These are phyloP conservation scores for Lentinula novae-zelandiae DNA, from an alignment of 1,284 basidiomycete species.

Conservation along the genomic window DNA sequence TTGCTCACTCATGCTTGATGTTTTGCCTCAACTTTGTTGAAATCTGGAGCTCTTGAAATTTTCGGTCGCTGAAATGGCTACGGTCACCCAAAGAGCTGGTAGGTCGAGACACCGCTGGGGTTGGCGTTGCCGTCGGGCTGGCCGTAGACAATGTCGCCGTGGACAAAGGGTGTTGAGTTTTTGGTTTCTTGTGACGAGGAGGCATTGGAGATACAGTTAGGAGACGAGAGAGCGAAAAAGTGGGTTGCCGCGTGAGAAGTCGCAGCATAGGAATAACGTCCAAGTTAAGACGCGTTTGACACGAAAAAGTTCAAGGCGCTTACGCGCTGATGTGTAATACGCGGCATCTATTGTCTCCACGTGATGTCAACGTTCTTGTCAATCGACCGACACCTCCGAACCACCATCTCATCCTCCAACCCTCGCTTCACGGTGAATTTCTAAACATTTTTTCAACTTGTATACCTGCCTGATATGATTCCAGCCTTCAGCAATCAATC, in stretches of 20 bases:
- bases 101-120: not conserved
- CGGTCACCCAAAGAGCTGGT: not conserved
- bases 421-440: not conserved
- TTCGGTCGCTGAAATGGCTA: constrained; percentile 8
- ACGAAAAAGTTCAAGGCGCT: not conserved
- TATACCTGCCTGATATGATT: not conserved
- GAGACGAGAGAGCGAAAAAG: not conserved
- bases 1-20: constrained; percentile 37
- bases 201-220: not conserved
- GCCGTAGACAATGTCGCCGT: not conserved
- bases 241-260: not conserved
- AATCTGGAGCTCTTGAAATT: constrained; percentile 27
- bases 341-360: not conserved
- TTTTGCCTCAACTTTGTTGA: constrained; percentile 31
- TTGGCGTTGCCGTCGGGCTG: not conserved
- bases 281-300: not conserved
- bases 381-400: not conserved
- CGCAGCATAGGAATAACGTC: not conserved
- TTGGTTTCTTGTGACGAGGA: not conserved
- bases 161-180: not conserved
- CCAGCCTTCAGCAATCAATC: not conserved
- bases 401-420: not conserved
- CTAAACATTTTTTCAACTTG: not conserved
- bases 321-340: not conserved
- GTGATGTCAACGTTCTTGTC: not conserved